Conservation (phyloP, 2,329 filamentous ascomycete genomes). For the Pseudogymnoascus sp. region DNA sequence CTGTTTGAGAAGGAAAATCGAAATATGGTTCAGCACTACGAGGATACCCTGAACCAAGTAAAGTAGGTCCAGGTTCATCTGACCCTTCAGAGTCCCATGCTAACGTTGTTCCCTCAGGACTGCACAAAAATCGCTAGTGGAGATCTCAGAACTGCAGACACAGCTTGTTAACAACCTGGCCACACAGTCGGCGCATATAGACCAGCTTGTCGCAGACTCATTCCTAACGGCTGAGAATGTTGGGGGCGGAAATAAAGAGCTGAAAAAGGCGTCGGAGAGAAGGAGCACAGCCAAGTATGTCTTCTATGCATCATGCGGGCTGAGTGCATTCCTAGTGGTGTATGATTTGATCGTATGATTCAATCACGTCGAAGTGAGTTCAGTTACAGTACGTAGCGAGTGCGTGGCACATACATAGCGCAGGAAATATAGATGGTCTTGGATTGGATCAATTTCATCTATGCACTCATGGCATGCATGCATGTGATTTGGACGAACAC, state of each 20-base stretch:
- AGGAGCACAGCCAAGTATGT: slow-evolving; percentile 68
- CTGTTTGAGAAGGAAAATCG: slow-evolving; percentile 91
- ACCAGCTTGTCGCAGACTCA: slow-evolving; percentile 79
- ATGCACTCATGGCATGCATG: background rate
- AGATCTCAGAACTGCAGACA: slow-evolving; percentile 88
- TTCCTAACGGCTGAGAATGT: slow-evolving; percentile 78
- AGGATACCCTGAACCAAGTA: slow-evolving; percentile 90
- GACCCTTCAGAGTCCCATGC: background rate
- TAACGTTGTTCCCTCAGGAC: slow-evolving; percentile 44
- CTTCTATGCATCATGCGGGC: slow-evolving; percentile 70
- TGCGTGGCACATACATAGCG: background rate
- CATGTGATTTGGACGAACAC: background rate
- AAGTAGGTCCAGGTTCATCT: slow-evolving; percentile 51
- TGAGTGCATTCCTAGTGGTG: slow-evolving; percentile 66
- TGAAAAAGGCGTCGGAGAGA: slow-evolving; percentile 72
- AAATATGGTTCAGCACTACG: slow-evolving; percentile 86
- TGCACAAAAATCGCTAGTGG: slow-evolving; percentile 81
- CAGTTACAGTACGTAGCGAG: background rate
- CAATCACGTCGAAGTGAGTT: background rate
- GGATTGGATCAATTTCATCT: background rate
- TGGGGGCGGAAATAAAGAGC: slow-evolving; percentile 79
- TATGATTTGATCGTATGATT: slow-evolving; percentile 64
- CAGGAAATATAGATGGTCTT: background rate
- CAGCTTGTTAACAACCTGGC: slow-evolving; percentile 80
- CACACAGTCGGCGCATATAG: slow-evolving; percentile 81